Conservation (phyloP, 495 filamentous ascomycete species). For the Hypoxylon trugodes region DNA sequence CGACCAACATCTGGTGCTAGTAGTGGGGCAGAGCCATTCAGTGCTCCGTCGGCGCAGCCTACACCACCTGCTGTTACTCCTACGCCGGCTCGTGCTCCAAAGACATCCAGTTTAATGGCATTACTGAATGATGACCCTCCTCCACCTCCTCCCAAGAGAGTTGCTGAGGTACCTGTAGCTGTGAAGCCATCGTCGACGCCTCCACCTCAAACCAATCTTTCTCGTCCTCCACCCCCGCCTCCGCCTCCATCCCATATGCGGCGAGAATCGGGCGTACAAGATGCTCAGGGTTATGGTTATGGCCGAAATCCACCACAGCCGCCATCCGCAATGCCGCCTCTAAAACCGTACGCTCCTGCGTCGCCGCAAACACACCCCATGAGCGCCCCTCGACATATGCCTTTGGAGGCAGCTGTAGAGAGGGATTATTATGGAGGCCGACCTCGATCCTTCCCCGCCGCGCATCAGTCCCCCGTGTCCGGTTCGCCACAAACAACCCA, state of each 20-base stretch:
- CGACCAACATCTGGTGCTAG: constrained; percentile 44
- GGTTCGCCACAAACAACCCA: constrained; percentile 51
- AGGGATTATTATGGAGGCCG: constrained; percentile 53
- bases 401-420: constrained; percentile 45
- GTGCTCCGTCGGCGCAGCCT: constrained; percentile 44
- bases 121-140: constrained; percentile 59
- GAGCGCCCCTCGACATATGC: constrained; percentile 48
- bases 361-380: constrained; percentile 53
- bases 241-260: constrained; percentile 46
- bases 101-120: constrained; percentile 59
- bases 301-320: constrained; percentile 45
- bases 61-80: constrained; percentile 43
- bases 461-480: constrained; percentile 45
- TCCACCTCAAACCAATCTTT: constrained; percentile 51
- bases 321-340: constrained; percentile 54
- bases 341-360: constrained; percentile 56
- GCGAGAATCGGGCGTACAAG: constrained; percentile 43
- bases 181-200: constrained; percentile 54
- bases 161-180: constrained; percentile 48
- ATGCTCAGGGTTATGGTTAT: constrained; percentile 49
- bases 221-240: constrained; percentile 48
- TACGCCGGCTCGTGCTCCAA: constrained; percentile 46
- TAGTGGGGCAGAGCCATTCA: constrained; percentile 49
- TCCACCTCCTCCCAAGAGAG: constrained; percentile 49
- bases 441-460: constrained; percentile 45